A percentile compares a stretch with the other conserved stretches of the same genome.
phyloP scores from a whole-genome alignment of 441 rosid genomes.

The Adansonia gregorii region DNA sequence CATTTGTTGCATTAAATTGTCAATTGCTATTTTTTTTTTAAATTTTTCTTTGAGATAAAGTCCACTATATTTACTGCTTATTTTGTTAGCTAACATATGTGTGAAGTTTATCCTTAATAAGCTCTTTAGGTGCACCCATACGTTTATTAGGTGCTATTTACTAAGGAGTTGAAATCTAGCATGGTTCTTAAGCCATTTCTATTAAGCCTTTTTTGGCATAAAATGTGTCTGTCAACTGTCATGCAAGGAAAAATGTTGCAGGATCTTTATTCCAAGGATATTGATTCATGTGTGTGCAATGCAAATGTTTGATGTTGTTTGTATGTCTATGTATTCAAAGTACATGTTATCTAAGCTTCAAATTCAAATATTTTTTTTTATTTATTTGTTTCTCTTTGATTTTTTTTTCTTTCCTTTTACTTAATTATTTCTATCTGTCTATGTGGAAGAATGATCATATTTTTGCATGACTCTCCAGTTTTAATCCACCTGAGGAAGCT shows the following conservation, averaged over 20 bases:
- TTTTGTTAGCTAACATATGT: neutral
- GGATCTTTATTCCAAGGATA: neutral
- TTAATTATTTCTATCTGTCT: constrained; percentile 20
- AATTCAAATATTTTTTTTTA: neutral
- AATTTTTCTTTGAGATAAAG: neutral
- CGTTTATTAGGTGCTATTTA: neutral
- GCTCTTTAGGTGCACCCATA: neutral
- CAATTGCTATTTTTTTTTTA: neutral
- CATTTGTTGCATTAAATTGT: neutral
- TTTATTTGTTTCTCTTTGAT: neutral
- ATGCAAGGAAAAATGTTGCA: neutral
- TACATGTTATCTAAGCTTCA: neutral
- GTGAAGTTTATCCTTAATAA: neutral
- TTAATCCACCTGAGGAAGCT: constrained; percentile 54
- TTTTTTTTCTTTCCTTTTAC: constrained; percentile 1
- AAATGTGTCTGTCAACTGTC: neutral
- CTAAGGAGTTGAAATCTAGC: neutral
- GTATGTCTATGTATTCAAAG: neutral
- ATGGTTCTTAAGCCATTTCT: neutral
- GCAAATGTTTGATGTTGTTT: neutral
- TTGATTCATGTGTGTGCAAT: neutral
- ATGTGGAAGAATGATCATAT: constrained; percentile 19
- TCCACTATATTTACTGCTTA: neutral
- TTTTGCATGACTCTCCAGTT: constrained; percentile 42
- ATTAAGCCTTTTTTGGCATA: neutral